phyloP scores from a whole-genome alignment of 1,139 yeast genomes.

The Zygoascus sp. region DNA sequence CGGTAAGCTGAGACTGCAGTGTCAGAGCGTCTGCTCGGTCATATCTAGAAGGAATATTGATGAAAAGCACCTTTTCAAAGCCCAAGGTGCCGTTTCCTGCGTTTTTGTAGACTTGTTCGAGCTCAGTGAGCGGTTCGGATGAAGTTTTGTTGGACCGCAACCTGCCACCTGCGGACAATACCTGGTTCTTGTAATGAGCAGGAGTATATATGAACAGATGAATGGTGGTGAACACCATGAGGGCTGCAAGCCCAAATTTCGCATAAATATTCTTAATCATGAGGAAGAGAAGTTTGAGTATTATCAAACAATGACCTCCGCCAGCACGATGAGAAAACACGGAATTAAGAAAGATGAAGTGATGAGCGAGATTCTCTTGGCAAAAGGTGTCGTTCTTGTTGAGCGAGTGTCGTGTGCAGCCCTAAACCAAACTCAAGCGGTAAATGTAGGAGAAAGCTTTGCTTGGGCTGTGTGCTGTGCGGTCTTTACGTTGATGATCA shows the following conservation, averaged over 20 bases:
- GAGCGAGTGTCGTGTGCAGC: too few relatives aligned
- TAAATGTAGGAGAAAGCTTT: too few relatives aligned
- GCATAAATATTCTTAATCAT: background rate
- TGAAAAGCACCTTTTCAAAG: slow-evolving; percentile 18
- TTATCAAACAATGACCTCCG: too few relatives aligned
- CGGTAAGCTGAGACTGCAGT: slow-evolving; percentile 17
- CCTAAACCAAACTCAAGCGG: too few relatives aligned
- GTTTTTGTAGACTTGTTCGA: background rate
- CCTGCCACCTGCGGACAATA: background rate
- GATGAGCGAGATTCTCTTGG: too few relatives aligned
- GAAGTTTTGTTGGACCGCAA: background rate
- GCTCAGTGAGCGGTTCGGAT: background rate
- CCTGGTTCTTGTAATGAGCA: background rate
- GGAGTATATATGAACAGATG: background rate
- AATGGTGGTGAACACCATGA: background rate
- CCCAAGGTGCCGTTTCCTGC: slow-evolving; percentile 23
- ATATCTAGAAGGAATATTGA: slow-evolving; percentile 17
- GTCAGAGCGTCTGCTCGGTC: slow-evolving; percentile 19
- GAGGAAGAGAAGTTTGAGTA: too few relatives aligned
- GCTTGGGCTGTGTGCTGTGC: too few relatives aligned
- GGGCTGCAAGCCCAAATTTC: background rate
- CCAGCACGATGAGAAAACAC: too few relatives aligned
- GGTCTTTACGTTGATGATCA: too few relatives aligned
- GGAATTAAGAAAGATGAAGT: too few relatives aligned
- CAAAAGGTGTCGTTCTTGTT: too few relatives aligned